Percentiles rank a stretch among this genome's conserved stretches.
Evolutionary conservation across 306 rosid species (phyloP).

Genomic region (Cucumis sativus): DNA sequence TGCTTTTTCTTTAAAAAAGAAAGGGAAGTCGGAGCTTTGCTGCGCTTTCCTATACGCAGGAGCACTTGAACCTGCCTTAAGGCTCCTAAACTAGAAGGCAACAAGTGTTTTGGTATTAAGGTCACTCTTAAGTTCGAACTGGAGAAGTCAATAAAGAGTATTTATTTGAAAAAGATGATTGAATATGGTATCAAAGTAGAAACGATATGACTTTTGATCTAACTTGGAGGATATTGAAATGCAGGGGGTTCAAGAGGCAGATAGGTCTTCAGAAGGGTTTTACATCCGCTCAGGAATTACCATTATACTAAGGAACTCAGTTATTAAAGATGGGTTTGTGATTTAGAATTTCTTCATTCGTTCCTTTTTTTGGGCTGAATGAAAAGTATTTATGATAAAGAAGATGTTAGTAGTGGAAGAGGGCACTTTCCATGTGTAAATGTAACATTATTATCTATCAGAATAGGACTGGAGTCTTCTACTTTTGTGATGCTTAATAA

Average conservation of each 20-base stretch:
- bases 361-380: background rate
- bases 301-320: slow-evolving; percentile 51
- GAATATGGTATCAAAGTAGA: no score
- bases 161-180: no score
- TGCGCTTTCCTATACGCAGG: no score
- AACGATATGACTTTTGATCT: background rate
- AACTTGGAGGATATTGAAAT: background rate
- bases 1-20: no score
- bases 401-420: background rate
- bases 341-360: slow-evolving; percentile 14
- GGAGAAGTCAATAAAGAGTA: no score
- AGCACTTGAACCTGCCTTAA: no score
- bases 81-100: no score
- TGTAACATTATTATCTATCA: background rate
- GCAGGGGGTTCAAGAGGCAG: slow-evolving; percentile 90
- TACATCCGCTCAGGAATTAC: slow-evolving; percentile 80
- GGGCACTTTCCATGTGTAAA: background rate
- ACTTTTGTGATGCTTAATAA: background rate
- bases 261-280: slow-evolving; percentile 77
- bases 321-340: slow-evolving; percentile 41
- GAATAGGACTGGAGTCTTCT: background rate
- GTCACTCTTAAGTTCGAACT: no score
- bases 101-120: no score
- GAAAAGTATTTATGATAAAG: background rate
- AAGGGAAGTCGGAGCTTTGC: no score